Evolutionary conservation across 2,329 filamentous ascomycete species (phyloP), one percentile per base, ranked within the genome.

Genomic region (Aureobasidium lini): DNA sequence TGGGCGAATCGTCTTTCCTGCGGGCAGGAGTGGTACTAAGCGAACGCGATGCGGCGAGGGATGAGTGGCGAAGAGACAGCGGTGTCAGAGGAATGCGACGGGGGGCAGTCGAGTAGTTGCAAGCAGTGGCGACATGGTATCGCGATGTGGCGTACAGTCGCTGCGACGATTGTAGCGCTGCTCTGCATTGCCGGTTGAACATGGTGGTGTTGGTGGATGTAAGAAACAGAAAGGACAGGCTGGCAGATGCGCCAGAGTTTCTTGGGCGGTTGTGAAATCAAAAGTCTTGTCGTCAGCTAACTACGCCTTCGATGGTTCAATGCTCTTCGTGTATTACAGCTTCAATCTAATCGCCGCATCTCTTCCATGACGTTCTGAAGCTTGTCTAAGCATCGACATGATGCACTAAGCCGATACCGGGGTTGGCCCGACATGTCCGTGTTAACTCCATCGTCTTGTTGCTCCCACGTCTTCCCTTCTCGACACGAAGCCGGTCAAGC

Each of bases 161-260:
- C 42, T 65, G 64, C 36, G 66, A 65, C 34, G 70, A 65, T 34
- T 67, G 64, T 61, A 71, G 76, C 66, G 80, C 82, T 73, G 77
- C 75, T 76, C 83, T 81, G 83, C 83, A 86, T 74, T 82, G 81
- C 68, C 85, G 73, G 65, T 80, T 82, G 73, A 62, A 59, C 62
- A 63, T 63, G 60, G 15, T 40, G 53, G 18, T n/a, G 29, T n/a
- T 4, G 13, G 23, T 6, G 15, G 40, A 2, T 13, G 28, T 5
- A 2, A 15, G n/a, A 54, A 34, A 18, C 42, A 57, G 54, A 57
- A 57, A 57, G 54, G 54, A 57, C 54, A 57, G 54, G 32, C 40
- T 56, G 52, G 39, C 52, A 16, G 28, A 10, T 16, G 16, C 4
- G 31, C 52, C 52, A 56, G 40, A 29, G n/a, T 29, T 54, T 39